Base-by-base conservation (phyloP, 306 rosid species). In the Gynostemma pentaphyllum region DNA sequence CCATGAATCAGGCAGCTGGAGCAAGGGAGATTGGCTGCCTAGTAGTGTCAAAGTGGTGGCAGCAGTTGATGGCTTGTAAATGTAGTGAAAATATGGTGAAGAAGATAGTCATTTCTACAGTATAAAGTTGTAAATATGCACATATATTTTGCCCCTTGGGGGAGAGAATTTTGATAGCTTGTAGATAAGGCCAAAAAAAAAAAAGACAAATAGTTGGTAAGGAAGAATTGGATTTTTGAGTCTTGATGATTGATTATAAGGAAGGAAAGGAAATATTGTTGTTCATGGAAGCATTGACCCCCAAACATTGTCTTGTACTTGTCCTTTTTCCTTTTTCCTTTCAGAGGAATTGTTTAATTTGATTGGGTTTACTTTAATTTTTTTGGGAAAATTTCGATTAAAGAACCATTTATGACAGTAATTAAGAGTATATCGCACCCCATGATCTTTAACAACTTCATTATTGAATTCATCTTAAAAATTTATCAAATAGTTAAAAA, bases 1-100 rank as follows among this genome's bases (percentile, higher is more conserved):
- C 0, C 77, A 75, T 21, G 79, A 70, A 64, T 74, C 79, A 2
- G 82, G 81, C 57, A 21, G 68, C 59, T 70, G 72, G 44, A 72
- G 80, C 70, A 37, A 47, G 0, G 83, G 78, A 37, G 86, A 88
- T 29, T 74, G 71, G 81, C 82, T 94, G 9, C 97, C 94, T 1
- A 64, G 73, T 51, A 42, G 71, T 29, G 86, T 89, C 72, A 75
- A 78, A 68, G 79, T 94, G 72, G 82, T 74, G 66, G 57, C 47
- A 59, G 76, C 68, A 23, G 66, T 63, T 40, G 56, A 69, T 41
- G 7, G 87, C 66, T 64, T 41, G 34, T 67, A 62, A 54, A 52
- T 36, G 16, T 47, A 19, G 41, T 47, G 26, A 47, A 27, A 16
- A 47, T 14, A 22, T 30, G n/a, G n/a, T n/a, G n/a, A n/a, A n/a